Evolutionary conservation across 805 yeast species (phyloP), one percentile per base, ranked within the genome.

Genomic region (Peterozyma xylosa): DNA sequence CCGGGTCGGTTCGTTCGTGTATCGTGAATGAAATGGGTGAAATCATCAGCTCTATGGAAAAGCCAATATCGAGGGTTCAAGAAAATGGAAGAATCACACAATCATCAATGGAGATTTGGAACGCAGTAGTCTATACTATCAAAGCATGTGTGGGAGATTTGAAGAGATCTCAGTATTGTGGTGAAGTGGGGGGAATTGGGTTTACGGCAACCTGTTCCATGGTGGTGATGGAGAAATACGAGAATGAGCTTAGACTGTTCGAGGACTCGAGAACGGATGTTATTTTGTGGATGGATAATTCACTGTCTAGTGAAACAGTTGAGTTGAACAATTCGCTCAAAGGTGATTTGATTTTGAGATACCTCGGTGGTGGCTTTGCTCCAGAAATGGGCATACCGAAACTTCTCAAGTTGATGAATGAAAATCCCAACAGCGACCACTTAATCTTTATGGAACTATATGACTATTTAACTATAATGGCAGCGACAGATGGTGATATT

Each of bases 381-480:
- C 76, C 80, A 1, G 84, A 78, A 50, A 71, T 79, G 78, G 82
- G 76, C 1, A 48, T 78, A 1, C 78, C 82, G 3, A 79, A 78
- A 52, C 53, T 75, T 40, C 60, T 59, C 42, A 66, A 67, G 57
- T 54, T 73, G 29, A 51, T 62, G 21, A 61, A 64, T 30, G 46
- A 57, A 18, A 41, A 49, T 5, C 55, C 55, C 1, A 37, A 37
- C 2, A 39, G 41, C 1, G 56, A 53, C n/a, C 43, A 50, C 3
- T 43, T 66, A 5, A 62, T 68, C 5, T 67, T 74, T 40, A 72
- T 72, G 48, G 84, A 78, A 51, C 60, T 78, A 17, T 74, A 77
- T 51, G 79, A 73, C 43, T 78, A 52, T 48, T 43, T 71, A 15
- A 60, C 66, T 9, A 54, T 49, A 41, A 48, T 50, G 50, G 44